Evolutionary conservation across 768 basidiomycete genomes (phyloP).

Genomic region (Steccherinum ochraceum): DNA sequence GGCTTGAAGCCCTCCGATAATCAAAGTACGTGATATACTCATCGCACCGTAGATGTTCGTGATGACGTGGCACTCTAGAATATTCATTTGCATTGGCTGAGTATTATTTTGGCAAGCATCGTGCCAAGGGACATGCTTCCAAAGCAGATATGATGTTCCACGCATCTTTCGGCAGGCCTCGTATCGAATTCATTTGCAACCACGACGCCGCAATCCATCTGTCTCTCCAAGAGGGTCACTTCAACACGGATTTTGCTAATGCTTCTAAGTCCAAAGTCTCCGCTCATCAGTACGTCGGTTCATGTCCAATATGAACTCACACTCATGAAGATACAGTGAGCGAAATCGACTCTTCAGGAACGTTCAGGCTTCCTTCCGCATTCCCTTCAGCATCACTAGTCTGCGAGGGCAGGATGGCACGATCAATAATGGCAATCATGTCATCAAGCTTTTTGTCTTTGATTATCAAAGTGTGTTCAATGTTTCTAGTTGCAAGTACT

Average conservation of each 20-base stretch:
- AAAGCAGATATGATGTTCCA: constrained; percentile 12
- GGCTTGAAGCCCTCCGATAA: constrained; percentile 7
- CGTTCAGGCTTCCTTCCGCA: constrained; percentile 15
- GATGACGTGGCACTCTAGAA: too few relatives aligned
- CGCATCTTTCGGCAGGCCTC: constrained; percentile 16
- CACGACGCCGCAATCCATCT: constrained; percentile 22
- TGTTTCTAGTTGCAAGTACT: neutral
- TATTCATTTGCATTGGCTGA: constrained; percentile 12
- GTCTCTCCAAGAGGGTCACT: constrained; percentile 19
- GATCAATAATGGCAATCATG: constrained; percentile 11
- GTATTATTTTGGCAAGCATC: constrained; percentile 11
- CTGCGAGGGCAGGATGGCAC: constrained; percentile 9
- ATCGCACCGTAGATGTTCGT: too few relatives aligned
- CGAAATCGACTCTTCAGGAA: constrained; percentile 4
- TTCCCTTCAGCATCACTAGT: constrained; percentile 12
- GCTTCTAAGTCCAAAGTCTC: neutral
- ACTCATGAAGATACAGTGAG: constrained; percentile 3
- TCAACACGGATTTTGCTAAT: constrained; percentile 14
- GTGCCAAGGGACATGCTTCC: neutral
- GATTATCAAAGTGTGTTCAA: constrained; percentile 11
- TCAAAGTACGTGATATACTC: constrained; percentile 7
- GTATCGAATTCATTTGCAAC: constrained; percentile 24
- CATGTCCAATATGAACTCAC: neutral
- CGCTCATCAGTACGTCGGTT: constrained; percentile 5
- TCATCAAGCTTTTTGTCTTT: constrained; percentile 12